A percentile compares a stretch with the other conserved stretches of the same genome.
Evolutionary conservation across 2,329 filamentous ascomycete genomes (phyloP).

Genomic region (Neopestalotiopsis clavispora): DNA sequence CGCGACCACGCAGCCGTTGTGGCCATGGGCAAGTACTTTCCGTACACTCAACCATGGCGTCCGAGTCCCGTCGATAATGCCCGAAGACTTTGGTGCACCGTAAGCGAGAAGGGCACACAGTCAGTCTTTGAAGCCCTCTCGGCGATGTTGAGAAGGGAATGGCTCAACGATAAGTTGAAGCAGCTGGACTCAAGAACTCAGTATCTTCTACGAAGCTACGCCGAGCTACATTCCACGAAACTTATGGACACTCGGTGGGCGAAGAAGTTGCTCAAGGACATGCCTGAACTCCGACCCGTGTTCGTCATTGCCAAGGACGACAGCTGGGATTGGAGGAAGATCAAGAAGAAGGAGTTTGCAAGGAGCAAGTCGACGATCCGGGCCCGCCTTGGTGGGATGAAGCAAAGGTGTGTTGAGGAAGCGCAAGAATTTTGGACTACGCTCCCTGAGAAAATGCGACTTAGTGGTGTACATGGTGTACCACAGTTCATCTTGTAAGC

Average conservation of each 20-base stretch:
- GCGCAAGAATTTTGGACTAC: too few relatives aligned
- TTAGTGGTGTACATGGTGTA: too few relatives aligned
- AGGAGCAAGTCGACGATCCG: neutral
- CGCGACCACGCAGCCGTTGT: neutral
- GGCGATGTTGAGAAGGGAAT: neutral
- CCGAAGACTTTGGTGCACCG: too few relatives aligned
- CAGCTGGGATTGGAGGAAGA: neutral
- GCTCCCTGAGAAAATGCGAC: too few relatives aligned
- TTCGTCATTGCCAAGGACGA: slow-evolving; percentile 6
- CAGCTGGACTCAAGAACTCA: neutral
- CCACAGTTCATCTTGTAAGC: too few relatives aligned
- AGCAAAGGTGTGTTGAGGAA: too few relatives aligned
- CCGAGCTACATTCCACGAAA: too few relatives aligned
- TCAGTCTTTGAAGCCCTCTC: neutral
- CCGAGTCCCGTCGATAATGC: neutral
- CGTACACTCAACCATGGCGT: neutral
- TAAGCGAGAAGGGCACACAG: neutral
- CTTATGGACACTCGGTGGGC: neutral
- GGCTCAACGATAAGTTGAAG: neutral
- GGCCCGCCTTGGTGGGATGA: neutral
- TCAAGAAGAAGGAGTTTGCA: neutral
- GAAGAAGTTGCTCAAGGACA: neutral
- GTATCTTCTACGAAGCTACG: too few relatives aligned
- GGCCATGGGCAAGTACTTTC: neutral
- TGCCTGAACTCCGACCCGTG: neutral